A percentile compares a stretch with the other conserved stretches of the same genome.
phyloP scores from a whole-genome alignment of 2,329 filamentous ascomycete genomes.

The Elsinoe fawcettii region DNA sequence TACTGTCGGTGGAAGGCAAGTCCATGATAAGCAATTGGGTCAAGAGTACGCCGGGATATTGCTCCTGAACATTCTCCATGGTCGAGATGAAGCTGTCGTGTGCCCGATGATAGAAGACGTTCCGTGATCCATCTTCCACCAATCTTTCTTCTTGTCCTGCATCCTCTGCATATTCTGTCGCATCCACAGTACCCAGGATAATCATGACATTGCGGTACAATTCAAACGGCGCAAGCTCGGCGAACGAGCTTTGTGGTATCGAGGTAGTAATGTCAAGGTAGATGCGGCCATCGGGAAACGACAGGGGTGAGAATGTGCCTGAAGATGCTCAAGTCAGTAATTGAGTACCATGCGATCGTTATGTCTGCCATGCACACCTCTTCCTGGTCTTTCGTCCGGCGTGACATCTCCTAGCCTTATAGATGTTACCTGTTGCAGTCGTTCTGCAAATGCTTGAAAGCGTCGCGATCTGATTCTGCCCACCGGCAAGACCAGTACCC shows the following conservation, averaged over 20 bases:
- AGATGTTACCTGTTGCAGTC: slow-evolving; percentile 70
- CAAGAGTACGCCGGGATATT: slow-evolving; percentile 66
- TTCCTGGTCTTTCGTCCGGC: slow-evolving; percentile 73
- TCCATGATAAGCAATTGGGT: slow-evolving; percentile 79
- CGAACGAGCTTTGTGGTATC: slow-evolving; percentile 68
- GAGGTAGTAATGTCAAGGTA: slow-evolving; percentile 82
- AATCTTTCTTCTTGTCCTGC: slow-evolving; percentile 48
- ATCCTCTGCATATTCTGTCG: slow-evolving; percentile 54
- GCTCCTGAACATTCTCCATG: slow-evolving; percentile 50
- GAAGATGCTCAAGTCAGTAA: slow-evolving; percentile 10
- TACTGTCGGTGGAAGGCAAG: slow-evolving; percentile 50
- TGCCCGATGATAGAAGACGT: slow-evolving; percentile 14
- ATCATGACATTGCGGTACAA: slow-evolving; percentile 76
- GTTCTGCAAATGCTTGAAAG: slow-evolving; percentile 70
- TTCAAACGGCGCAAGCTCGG: slow-evolving; percentile 80
- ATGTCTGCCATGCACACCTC: slow-evolving; percentile 52
- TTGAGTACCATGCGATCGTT: neutral
- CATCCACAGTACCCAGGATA: slow-evolving; percentile 79
- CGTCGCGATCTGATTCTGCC: slow-evolving; percentile 76
- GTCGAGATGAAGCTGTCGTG: slow-evolving; percentile 13
- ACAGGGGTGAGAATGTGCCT: slow-evolving; percentile 92
- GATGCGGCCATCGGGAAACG: slow-evolving; percentile 76
- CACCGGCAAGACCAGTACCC: slow-evolving; percentile 76
- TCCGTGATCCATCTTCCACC: slow-evolving; percentile 34
- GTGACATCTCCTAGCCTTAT: slow-evolving; percentile 80